These are phyloP conservation scores for Picea glauca DNA, from an alignment of 75 land plant species.

Conservation along the genomic window DNA sequence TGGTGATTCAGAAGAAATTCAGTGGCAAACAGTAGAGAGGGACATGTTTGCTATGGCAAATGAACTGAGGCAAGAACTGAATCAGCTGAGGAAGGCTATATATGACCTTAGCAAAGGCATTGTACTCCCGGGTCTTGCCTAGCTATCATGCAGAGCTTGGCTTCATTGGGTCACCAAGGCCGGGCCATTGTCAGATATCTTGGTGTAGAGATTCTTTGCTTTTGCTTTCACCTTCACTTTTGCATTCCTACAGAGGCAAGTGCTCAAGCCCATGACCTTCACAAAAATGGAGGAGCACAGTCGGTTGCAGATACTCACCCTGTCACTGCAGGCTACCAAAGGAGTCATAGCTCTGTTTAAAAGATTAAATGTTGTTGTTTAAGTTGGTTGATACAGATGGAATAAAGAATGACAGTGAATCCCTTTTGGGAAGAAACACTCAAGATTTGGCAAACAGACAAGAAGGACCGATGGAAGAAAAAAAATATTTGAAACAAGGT, in stretches of 20 bases:
- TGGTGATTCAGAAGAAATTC: constrained; percentile 48
- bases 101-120: constrained; percentile 39
- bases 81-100: constrained; percentile 31
- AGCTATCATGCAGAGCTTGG: constrained; percentile 59
- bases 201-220: constrained; percentile 33
- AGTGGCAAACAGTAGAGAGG: constrained; percentile 91
- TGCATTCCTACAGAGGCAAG: constrained; percentile 54
- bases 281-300: constrained; percentile 86
- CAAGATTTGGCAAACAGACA: too few relatives aligned
- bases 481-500: too few relatives aligned
- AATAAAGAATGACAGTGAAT: too few relatives aligned
- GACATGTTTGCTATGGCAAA: constrained; percentile 73
- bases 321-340: constrained; percentile 62
- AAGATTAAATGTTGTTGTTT: constrained; percentile 24
- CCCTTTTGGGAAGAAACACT: too few relatives aligned
- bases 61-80: constrained; percentile 59
- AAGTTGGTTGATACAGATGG: too few relatives aligned
- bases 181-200: constrained; percentile 20
- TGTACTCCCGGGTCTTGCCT: constrained; percentile 41
- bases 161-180: constrained; percentile 23
- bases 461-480: too few relatives aligned
- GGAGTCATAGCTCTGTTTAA: constrained; percentile 27
- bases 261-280: constrained; percentile 65
- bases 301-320: constrained; percentile 78
- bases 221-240: constrained; percentile 52